Conservation (phyloP, 495 filamentous ascomycete species). For the Bathelium albidoporum region DNA sequence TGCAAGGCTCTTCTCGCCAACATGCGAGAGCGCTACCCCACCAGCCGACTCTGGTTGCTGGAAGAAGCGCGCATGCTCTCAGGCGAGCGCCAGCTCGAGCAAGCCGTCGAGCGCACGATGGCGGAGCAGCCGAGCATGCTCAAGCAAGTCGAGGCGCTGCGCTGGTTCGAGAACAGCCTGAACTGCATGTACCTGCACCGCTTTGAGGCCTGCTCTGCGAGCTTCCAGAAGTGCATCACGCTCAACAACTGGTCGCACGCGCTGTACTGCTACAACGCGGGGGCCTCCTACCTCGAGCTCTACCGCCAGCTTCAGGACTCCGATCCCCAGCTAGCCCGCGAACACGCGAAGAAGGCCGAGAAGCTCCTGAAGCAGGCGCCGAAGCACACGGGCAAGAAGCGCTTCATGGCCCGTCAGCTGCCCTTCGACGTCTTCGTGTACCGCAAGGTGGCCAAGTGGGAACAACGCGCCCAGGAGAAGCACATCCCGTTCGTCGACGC, state of each 20-base stretch:
- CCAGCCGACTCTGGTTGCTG: slow-evolving; percentile 75
- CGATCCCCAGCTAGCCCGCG: slow-evolving; percentile 40
- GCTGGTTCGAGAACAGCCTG: slow-evolving; percentile 75
- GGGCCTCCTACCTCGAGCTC: slow-evolving; percentile 60
- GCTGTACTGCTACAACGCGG: slow-evolving; percentile 85
- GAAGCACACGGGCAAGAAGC: slow-evolving; percentile 68
- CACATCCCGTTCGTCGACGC: slow-evolving; percentile 66
- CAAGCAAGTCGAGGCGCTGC: slow-evolving; percentile 71
- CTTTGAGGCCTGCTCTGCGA: slow-evolving; percentile 58
- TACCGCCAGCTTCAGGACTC: slow-evolving; percentile 53
- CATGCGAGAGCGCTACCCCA: slow-evolving; percentile 71
- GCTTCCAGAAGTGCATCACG: slow-evolving; percentile 56
- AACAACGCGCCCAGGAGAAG: slow-evolving; percentile 60
- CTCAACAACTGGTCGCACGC: slow-evolving; percentile 87
- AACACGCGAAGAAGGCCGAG: slow-evolving; percentile 54
- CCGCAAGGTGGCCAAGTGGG: slow-evolving; percentile 85
- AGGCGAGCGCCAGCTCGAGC: slow-evolving; percentile 54
- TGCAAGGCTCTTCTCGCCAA: slow-evolving; percentile 57
- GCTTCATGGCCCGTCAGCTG: slow-evolving; percentile 77
- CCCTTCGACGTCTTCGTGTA: slow-evolving; percentile 84
- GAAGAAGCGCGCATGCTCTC: slow-evolving; percentile 79
- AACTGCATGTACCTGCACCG: slow-evolving; percentile 67
- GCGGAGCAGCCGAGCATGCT: slow-evolving; percentile 56
- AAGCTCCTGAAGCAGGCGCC: slow-evolving; percentile 63
- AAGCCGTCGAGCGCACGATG: slow-evolving; percentile 54